Base-by-base conservation (phyloP, 2,329 filamentous ascomycete genomes). In the Dothideomycetes sp. region DNA sequence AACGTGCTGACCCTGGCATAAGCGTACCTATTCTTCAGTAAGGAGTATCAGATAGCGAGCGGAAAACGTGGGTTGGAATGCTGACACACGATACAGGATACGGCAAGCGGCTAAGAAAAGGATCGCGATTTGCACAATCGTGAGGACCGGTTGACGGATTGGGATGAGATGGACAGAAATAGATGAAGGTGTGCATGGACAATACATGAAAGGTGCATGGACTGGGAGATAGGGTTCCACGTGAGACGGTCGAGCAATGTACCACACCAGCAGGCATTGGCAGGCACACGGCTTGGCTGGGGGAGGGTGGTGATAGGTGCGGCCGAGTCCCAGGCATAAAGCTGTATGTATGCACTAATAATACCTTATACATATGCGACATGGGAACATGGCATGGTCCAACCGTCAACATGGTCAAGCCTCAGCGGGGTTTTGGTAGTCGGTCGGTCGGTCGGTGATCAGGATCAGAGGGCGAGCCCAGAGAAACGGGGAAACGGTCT, bases 81-180 rank as follows among this genome's bases (percentile, higher is more conserved):
- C 37, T 40, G 37, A 40, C 37, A 7, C 25, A 22, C 37, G 28
- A 40, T n/a, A 40, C 20, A 40, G 37, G 56, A 52, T 67, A 62
- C 51, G 68, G 68, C 51, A 66, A 67, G 57, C 53, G 58, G 47
- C 60, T 71, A 55, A 64, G 68, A 60, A 62, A 60, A 42, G 60
- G 53, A 33, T 69, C 64, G 52, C 61, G 64, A 34, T 71, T 67
- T 54, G 68, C 67, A 47, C 61, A 64, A 36, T 34, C 28, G 10
- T 44, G 29, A 38, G 31, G 42, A 31, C 35, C 17, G 25, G 34
- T 44, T 27, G 31, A 25, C 24, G 31, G 23, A 13, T n/a, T 20
- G 17, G 33, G 41, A 13, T 13, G 16, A 33, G 16, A 19, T 19
- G 31, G 16, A 24, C 28, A 17, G 20, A 37, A 44, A 44, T 44